phyloP scores from a whole-genome alignment of 2,329 filamentous ascomycete species.

The Lasiodiplodia hormozganensis region DNA sequence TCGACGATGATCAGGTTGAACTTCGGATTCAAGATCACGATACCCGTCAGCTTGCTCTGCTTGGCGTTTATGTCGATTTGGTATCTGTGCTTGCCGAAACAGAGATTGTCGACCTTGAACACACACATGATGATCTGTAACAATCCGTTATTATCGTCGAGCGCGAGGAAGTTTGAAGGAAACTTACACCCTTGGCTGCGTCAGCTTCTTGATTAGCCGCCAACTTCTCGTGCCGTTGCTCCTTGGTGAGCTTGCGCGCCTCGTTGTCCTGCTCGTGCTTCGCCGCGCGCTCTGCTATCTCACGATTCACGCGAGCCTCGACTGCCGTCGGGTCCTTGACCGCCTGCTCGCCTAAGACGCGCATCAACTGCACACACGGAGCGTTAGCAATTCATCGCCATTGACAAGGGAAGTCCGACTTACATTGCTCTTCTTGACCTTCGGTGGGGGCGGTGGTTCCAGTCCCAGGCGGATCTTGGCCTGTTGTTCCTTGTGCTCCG shows the following conservation, averaged over 20 bases:
- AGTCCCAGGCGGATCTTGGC: conserved; percentile 93
- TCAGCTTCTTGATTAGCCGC: conserved; percentile 84
- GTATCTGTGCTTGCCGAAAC: conserved; percentile 91
- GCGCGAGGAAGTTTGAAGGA: too few relatives aligned
- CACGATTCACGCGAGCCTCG: conserved; percentile 88
- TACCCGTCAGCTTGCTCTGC: conserved; percentile 82
- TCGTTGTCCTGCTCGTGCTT: conserved; percentile 82
- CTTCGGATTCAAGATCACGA: conserved; percentile 90
- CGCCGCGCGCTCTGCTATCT: conserved; percentile 85
- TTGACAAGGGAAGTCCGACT: too few relatives aligned
- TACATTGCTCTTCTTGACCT: conserved; percentile 90
- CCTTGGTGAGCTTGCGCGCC: conserved; percentile 85
- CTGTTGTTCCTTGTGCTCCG: conserved; percentile 93
- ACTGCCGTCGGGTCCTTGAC: conserved; percentile 98
- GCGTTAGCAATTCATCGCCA: too few relatives aligned
- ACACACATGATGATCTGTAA: conserved; percentile 66
- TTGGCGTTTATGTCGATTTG: conserved; percentile 93
- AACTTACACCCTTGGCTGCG: conserved; percentile 79
- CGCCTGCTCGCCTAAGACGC: conserved; percentile 87
- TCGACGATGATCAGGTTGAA: conserved; percentile 92
- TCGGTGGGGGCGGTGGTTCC: conserved; percentile 87
- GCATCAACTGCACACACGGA: conserved; percentile 71
- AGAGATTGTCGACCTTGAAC: conserved; percentile 87
- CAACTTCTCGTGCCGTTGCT: conserved; percentile 85
- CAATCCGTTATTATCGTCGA: neutral